Conservation (phyloP, 192 early-diverging fungal genomes). For the Linnemannia zychae region DNA sequence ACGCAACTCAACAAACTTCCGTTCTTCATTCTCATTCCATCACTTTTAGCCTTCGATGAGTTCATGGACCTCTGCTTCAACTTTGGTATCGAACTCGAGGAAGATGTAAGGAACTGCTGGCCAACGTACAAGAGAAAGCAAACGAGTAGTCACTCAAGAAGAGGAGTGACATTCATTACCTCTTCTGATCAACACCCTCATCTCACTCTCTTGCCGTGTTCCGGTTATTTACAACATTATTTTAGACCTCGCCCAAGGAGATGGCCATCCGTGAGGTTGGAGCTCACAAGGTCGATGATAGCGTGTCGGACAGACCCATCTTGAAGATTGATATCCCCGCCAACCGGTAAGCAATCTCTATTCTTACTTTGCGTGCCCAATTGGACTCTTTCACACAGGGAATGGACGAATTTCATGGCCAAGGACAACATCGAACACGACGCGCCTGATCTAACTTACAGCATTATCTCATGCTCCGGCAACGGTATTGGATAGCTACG, state of each 20-base stretch:
- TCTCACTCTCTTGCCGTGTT: not conserved
- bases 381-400: constrained; percentile 13
- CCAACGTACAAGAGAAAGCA: not conserved
- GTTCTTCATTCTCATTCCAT: not conserved
- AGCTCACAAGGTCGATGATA: constrained; percentile 63
- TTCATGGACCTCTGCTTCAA: constrained; percentile 99
- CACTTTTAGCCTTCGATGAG: constrained; percentile 76
- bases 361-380: constrained; percentile 7
- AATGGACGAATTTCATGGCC: not conserved
- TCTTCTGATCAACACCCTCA: not conserved
- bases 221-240: not conserved
- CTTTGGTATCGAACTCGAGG: constrained; percentile 99
- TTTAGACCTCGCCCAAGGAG: constrained; percentile 85
- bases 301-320: constrained; percentile 80
- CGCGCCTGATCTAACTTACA: not conserved
- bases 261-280: constrained; percentile 76
- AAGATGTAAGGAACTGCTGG: constrained; percentile 79
- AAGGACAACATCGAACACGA: not conserved
- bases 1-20: not conserved
- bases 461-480: not conserved
- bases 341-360: constrained; percentile 70
- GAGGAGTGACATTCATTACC: not conserved
- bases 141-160: too few species aligned
- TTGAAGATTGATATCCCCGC: constrained; percentile 99
- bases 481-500: constrained; percentile 75